Conservation (phyloP, 164 flowering plant species). For the Tetracentron sinense region DNA sequence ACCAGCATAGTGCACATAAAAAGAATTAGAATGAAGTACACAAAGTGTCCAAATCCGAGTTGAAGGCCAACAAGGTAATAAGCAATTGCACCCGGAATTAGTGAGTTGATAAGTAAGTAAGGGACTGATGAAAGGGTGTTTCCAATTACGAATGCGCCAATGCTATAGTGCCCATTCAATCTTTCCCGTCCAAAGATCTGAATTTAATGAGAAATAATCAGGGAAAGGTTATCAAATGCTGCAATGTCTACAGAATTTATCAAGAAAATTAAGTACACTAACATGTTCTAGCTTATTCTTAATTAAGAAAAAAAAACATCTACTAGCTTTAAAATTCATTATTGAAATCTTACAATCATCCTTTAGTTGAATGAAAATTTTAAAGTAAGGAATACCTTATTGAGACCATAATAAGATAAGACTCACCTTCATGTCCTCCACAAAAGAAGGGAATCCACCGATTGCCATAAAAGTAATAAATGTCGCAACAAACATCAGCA, state of each 20-base stretch:
- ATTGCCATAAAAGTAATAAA: slow-evolving; percentile 50
- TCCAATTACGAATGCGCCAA: slow-evolving; percentile 41
- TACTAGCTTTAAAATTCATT: too few species aligned
- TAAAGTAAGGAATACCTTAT: too few species aligned
- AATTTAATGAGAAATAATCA: too few species aligned
- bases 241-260: too few species aligned
- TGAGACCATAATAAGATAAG: too few species aligned
- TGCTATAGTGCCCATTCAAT: slow-evolving; percentile 58
- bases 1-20: slow-evolving; percentile 41
- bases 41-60: slow-evolving; percentile 28
- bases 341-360: too few species aligned
- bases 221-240: too few species aligned
- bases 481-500: slow-evolving; percentile 40
- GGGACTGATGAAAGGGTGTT: slow-evolving; percentile 58
- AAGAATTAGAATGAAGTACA: slow-evolving; percentile 32
- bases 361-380: too few species aligned
- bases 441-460: slow-evolving; percentile 57
- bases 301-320: too few species aligned
- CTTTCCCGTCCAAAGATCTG: slow-evolving; percentile 51
- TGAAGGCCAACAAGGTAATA: slow-evolving; percentile 45
- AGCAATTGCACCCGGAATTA: slow-evolving; percentile 41
- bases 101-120: slow-evolving; percentile 36
- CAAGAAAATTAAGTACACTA: too few species aligned
- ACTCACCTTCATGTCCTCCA: slow-evolving; percentile 51
- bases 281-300: too few species aligned